phyloP scores from a whole-genome alignment of 164 flowering plant genomes.

The Buxus sempervirens region DNA sequence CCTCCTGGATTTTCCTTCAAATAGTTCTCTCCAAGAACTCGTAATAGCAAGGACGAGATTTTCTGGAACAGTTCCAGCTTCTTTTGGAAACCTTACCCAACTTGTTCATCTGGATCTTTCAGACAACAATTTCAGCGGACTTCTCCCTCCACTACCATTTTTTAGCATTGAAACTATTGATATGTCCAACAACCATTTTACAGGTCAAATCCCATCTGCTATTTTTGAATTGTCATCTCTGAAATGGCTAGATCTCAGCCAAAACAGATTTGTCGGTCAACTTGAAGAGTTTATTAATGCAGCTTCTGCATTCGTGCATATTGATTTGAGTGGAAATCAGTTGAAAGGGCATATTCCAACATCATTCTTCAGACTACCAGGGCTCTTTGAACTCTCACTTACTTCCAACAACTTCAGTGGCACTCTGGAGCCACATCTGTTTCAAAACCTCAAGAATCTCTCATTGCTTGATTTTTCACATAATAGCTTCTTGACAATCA shows the following conservation, averaged over 20 bases:
- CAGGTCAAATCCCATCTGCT: slow-evolving; percentile 15
- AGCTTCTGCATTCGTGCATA: background rate
- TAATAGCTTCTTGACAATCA: slow-evolving; percentile 8
- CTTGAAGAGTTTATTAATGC: background rate
- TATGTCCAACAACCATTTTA: too few species aligned
- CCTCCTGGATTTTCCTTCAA: slow-evolving; percentile 16
- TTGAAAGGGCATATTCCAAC: slow-evolving; percentile 18
- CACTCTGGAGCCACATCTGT: slow-evolving; percentile 10
- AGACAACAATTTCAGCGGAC: too few species aligned
- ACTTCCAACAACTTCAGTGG: slow-evolving; percentile 18
- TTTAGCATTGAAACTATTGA: too few species aligned
- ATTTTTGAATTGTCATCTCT: slow-evolving; percentile 16
- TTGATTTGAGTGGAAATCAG: slow-evolving; percentile 3
- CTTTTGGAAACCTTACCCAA: slow-evolving; percentile 13
- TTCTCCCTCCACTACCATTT: too few species aligned
- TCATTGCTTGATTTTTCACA: background rate
- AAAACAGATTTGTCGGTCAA: background rate
- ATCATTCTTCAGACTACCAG: slow-evolving; percentile 8
- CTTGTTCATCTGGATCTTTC: background rate
- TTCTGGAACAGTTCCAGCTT: slow-evolving; percentile 14
- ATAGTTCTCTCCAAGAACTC: slow-evolving; percentile 6
- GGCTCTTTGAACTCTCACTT: slow-evolving; percentile 10
- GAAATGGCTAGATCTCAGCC: background rate
- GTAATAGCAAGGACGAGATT: background rate
- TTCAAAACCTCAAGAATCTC: slow-evolving; percentile 8